A percentile compares a stretch with the other conserved stretches of the same genome.
Conservation (phyloP, 352 stramenopile species). For the Phytophthora syringae region DNA sequence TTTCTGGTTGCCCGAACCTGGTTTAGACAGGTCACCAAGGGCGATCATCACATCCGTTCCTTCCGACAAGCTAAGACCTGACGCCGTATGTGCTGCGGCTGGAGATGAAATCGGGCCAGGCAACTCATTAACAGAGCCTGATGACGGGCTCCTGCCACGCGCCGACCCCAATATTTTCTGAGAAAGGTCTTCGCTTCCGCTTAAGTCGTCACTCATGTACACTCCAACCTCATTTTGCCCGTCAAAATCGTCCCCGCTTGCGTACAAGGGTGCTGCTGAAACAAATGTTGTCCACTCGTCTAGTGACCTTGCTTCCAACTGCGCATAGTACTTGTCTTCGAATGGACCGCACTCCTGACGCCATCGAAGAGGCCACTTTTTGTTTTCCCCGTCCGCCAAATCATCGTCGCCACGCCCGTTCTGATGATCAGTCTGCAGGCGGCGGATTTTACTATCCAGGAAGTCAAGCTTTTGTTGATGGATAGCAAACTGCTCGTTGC, state of each 20-base stretch:
- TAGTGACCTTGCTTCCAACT: slow-evolving; percentile 67
- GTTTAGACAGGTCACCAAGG: slow-evolving; percentile 56
- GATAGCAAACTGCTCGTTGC: slow-evolving; percentile 78
- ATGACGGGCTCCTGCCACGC: slow-evolving; percentile 30
- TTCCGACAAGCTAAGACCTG: slow-evolving; percentile 74
- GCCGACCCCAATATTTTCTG: slow-evolving; percentile 2
- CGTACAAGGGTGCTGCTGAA: slow-evolving; percentile 69
- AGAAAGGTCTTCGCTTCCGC: slow-evolving; percentile 30
- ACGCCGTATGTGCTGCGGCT: slow-evolving; percentile 14
- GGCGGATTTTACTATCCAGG: slow-evolving; percentile 69
- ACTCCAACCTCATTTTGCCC: slow-evolving; percentile 24
- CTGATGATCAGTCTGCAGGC: slow-evolving; percentile 44
- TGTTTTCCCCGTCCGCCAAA: slow-evolving; percentile 10
- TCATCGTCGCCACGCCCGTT: slow-evolving; percentile 20
- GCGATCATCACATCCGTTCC: slow-evolving; percentile 82
- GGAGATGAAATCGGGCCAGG: slow-evolving; percentile 9
- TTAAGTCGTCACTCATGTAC: slow-evolving; percentile 40
- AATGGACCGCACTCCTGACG: slow-evolving; percentile 78
- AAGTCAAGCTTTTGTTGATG: slow-evolving; percentile 67
- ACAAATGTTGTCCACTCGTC: slow-evolving; percentile 84
- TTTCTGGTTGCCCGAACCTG: slow-evolving; percentile 33
- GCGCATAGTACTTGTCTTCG: slow-evolving; percentile 67
- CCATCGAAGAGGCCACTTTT: slow-evolving; percentile 75
- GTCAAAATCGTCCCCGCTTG: slow-evolving; percentile 63
- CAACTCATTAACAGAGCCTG: slow-evolving; percentile 32